phyloP scores from a whole-genome alignment of 352 stramenopile genomes.

The Phytopythium ostracodes region DNA sequence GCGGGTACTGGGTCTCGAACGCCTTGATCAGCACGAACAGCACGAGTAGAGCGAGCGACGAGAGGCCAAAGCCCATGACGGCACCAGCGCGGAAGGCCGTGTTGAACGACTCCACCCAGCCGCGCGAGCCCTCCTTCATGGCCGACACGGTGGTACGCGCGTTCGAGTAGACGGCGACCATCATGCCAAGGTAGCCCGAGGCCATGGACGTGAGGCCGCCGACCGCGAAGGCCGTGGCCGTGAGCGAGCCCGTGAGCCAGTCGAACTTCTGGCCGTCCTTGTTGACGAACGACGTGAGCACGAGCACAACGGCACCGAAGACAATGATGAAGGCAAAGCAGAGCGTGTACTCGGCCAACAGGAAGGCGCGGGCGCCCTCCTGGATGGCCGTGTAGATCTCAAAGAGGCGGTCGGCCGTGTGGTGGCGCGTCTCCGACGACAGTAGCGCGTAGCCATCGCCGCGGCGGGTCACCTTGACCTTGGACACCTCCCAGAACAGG shows the following conservation, averaged over 20 bases:
- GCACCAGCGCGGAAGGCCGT: conserved; percentile 96
- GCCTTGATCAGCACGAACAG: conserved; percentile 95
- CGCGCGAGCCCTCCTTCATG: conserved; percentile 90
- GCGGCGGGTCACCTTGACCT: conserved; percentile 84
- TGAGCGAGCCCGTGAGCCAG: conserved; percentile 92
- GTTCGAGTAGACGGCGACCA: conserved; percentile 99
- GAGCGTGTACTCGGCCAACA: conserved; percentile 97
- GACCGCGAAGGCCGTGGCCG: conserved; percentile 95
- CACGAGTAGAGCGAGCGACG: conserved; percentile 95
- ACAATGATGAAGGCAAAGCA: conserved; percentile 96
- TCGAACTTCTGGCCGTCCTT: conserved; percentile 79
- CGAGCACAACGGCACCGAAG: conserved; percentile 83
- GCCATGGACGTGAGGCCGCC: conserved; percentile 97
- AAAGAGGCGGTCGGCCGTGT: conserved; percentile 82
- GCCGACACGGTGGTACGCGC: conserved; percentile 97
- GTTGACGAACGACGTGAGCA: conserved; percentile 91
- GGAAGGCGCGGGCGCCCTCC: conserved; percentile 96
- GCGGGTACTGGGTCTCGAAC: conserved; percentile 91
- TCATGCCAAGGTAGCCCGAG: conserved; percentile 99
- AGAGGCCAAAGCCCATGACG: conserved; percentile 99
- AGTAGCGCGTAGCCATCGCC: conserved; percentile 82
- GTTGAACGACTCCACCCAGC: conserved; percentile 97
- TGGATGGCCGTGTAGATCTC: conserved; percentile 97
- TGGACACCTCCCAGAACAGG: conserved; percentile 87
- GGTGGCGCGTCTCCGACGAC: conserved; percentile 65